Evolutionary conservation across 352 stramenopile genomes (phyloP), one percentile per base, ranked within the genome.

Genomic region (Pythium monospermum): DNA sequence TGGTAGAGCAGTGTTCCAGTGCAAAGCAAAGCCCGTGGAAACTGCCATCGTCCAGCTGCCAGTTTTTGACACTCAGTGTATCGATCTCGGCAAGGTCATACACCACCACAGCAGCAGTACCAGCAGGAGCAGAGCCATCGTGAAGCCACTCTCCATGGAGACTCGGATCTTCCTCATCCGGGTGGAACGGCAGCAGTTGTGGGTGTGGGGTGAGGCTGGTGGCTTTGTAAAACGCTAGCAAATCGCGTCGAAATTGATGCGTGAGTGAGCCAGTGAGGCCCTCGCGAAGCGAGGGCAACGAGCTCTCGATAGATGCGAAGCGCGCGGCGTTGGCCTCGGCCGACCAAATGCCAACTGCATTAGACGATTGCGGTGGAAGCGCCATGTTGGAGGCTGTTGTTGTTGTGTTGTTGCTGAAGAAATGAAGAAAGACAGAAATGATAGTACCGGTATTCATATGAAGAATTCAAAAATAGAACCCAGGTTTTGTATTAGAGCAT

Each of bases 21-120:
- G 71, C 74, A 33, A 83, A 85, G 51, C 73, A 83, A 45, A 91
- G 53, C 10, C 61, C 71, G 0, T 49, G 51, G 41, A 71, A 76
- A 36, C 76, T 85, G 6, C 63, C 71, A n/a, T 68, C 61, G 50
- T 91, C 81, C 1, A 91, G 53, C 40, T 71, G 65, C 81, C 81
- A 88, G 55, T 89, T 73, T 43, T 77, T 79, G 28, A 91, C 41
- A 2, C 30, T 60, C 8, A 89, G 46, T 4, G 65, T 60, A 38
- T 88, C 78, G 11, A 81, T 59, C 28, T 91, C 80, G 27, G 63
- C 72, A 32, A 87, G 48, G 27, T 91, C 75, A 39, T 84, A 87
- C 12, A 75, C 58, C 10, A 63, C 49, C 0, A 35, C 19, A 36
- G 28, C 38, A 6, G 22, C 13, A 49, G 18, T 21, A 19, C 19